Base-by-base conservation (phyloP, 2,329 filamentous ascomycete genomes). In the Arthrinium puccinioides region DNA sequence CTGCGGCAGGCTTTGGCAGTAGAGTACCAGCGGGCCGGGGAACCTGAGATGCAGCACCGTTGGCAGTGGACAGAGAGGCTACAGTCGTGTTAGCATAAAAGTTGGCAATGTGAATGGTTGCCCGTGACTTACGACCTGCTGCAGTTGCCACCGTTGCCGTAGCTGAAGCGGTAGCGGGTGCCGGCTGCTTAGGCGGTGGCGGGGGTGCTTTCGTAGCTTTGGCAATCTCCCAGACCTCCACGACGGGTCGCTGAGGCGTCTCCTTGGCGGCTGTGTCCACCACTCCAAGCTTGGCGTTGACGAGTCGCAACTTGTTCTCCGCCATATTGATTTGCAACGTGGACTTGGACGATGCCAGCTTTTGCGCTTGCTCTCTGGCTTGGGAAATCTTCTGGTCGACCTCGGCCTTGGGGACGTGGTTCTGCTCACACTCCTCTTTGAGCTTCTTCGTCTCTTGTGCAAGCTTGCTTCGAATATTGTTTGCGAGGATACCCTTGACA, bases 191-290 rank as follows among this genome's bases (percentile, higher is more conserved):
- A 14, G 54, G 42, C 2, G 47, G 40, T 5, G 44, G 46, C 15
- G 56, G 54, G 10, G 54, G 48, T 8, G 74, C 67, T 55, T 77
- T 83, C 9, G 78, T 74, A 37, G 63, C 68, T 61, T 90, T 89
- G 0, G 84, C 88, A 37, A 85, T 66, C 45, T 83, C 79, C 85
- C 87, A 96, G 1, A 96, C 89, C 59, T 96, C 88, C 9, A 68
- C 76, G 4, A 97, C 87, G 1, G 88, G 78, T 55, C 79, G 81
- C 50, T 90, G 72, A 0, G 90, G 90, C 1, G 89, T 96, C 32
- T 94, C 84, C n/a, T 72, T 73, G 1, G 84, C 87, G 10, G 90
- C 89, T 32, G 79, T 84, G 52, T 88, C 76, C 4, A 97, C 84
- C 2, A 92, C 77, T 2, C 76, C 74, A 21, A 94, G 64, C 64